Evolutionary conservation across 139 green algal species (phyloP).

Genomic region (Mesotaenium endlicherianum): DNA sequence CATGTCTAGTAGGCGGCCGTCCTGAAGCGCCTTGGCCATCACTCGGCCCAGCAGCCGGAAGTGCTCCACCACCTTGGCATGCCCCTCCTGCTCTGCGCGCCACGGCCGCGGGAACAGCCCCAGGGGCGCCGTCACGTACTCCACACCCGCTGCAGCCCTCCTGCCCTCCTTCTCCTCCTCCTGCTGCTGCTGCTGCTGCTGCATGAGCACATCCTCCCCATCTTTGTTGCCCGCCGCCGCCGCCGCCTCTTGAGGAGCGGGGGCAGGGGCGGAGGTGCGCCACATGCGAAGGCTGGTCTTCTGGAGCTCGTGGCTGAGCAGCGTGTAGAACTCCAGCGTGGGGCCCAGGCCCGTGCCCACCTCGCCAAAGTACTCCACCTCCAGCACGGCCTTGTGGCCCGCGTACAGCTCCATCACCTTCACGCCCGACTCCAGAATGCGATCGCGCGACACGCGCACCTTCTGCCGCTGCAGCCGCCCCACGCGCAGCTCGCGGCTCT

Average conservation of each 20-base stretch:
- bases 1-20: constrained; percentile 89
- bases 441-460: constrained; percentile 72
- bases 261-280: constrained; percentile 55
- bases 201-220: constrained; percentile 8
- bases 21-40: constrained; percentile 89
- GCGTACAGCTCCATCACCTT: constrained; percentile 74
- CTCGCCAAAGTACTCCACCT: constrained; percentile 95
- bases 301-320: constrained; percentile 90
- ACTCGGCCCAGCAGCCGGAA: constrained; percentile 85
- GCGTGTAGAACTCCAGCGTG: constrained; percentile 97
- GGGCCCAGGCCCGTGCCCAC: constrained; percentile 89
- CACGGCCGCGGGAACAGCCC: constrained; percentile 87
- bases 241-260: neutral
- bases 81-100: constrained; percentile 14
- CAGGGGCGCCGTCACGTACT: constrained; percentile 62
- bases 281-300: constrained; percentile 75
- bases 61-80: constrained; percentile 48
- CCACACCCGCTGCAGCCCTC: neutral
- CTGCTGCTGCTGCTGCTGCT: neutral
- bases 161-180: neutral
- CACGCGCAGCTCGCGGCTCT: constrained; percentile 69
- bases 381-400: constrained; percentile 58
- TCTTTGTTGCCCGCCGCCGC: neutral
- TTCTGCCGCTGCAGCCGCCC: constrained; percentile 86
- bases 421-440: constrained; percentile 79